A percentile compares a stretch with the other conserved stretches of the same genome.
These are phyloP conservation scores for Spergularia azorica DNA, from an alignment of 179 eudicot species.

Conservation along the genomic window DNA sequence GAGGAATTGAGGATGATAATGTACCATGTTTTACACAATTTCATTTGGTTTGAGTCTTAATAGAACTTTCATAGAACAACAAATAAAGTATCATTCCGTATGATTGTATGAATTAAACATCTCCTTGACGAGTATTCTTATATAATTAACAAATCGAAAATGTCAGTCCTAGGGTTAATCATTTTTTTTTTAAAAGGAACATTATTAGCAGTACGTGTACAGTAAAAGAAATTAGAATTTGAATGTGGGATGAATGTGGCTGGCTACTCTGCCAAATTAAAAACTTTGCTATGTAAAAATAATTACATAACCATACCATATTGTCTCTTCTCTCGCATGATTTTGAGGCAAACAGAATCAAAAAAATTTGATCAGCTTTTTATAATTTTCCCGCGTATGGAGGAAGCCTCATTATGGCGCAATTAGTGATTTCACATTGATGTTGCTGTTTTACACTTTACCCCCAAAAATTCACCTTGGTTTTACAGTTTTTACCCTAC, in stretches of 20 bases:
- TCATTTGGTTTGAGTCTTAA: no score
- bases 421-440: constrained; percentile 39
- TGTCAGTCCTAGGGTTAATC: background rate
- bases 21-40: no score
- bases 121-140: no score
- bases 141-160: no score
- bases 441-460: constrained; percentile 31
- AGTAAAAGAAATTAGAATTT: constrained; percentile 7
- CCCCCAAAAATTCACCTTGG: constrained; percentile 49
- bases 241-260: constrained; percentile 34
- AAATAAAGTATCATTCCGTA: no score
- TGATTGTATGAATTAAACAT: no score
- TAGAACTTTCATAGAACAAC: no score
- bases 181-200: background rate
- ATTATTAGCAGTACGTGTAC: background rate
- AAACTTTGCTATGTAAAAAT: background rate
- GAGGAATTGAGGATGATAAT: no score
- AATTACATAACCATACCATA: constrained; percentile 34
- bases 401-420: constrained; percentile 39
- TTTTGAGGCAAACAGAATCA: constrained; percentile 49
- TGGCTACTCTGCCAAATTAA: constrained; percentile 19
- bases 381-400: constrained; percentile 8
- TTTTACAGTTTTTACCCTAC: background rate
- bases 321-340: constrained; percentile 30
- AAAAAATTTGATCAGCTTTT: constrained; percentile 22